phyloP scores from a whole-genome alignment of 768 basidiomycete species.

The Amanita thiersii region DNA sequence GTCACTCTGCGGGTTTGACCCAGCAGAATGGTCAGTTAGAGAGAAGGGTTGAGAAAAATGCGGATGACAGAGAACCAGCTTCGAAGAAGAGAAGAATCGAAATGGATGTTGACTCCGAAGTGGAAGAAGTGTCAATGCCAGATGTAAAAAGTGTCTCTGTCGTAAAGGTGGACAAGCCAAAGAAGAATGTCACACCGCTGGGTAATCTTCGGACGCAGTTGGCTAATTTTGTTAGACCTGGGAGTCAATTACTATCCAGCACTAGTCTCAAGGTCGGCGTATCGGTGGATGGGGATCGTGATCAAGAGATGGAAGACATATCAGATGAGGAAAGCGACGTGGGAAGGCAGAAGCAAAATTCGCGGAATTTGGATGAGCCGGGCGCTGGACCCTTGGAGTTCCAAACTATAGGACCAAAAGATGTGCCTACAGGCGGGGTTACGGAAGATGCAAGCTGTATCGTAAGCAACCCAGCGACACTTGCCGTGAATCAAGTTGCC shows the following conservation, averaged over 20 bases:
- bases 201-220: slow-evolving; percentile 38
- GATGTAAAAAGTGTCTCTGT: neutral
- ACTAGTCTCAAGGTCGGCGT: neutral
- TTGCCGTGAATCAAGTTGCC: no score
- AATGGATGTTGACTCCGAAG: slow-evolving; percentile 3
- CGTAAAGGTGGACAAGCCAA: neutral
- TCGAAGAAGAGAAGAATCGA: slow-evolving; percentile 9
- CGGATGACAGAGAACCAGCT: slow-evolving; percentile 1
- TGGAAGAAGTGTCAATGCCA: neutral
- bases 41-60: slow-evolving; percentile 3
- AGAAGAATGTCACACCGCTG: neutral
- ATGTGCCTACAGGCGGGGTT: no score
- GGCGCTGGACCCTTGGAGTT: no score
- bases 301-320: neutral
- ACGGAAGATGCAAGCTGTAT: no score
- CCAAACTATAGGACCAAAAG: no score
- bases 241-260: slow-evolving; percentile 24
- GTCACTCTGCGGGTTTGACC: slow-evolving; percentile 1
- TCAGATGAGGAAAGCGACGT: no score
- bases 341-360: no score
- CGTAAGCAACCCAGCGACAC: no score
- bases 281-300: neutral
- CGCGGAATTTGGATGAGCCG: no score
- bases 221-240: slow-evolving; percentile 44
- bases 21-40: neutral